Evolutionary conservation across 805 yeast genomes (phyloP).

Genomic region (Metschnikowia colocasiae): DNA sequence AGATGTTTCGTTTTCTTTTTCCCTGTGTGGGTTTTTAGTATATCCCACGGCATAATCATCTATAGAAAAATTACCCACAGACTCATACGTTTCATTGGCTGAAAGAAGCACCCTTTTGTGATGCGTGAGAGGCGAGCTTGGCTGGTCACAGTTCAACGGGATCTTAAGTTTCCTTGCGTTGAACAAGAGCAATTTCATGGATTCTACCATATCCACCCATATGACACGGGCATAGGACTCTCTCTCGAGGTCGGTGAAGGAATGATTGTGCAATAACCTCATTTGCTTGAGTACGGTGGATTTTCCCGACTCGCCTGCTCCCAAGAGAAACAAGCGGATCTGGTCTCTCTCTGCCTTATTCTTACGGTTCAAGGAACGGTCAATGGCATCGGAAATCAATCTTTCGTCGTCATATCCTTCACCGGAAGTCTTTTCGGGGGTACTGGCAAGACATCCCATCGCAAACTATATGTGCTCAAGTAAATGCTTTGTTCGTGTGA

Average conservation of each 20-base stretch:
- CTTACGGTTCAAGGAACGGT: constrained; percentile 51
- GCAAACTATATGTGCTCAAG: background rate
- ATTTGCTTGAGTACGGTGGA: constrained; percentile 89
- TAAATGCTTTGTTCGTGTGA: background rate
- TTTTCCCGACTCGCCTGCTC: constrained; percentile 95
- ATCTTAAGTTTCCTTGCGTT: constrained; percentile 69
- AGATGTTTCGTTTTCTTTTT: constrained; percentile 5
- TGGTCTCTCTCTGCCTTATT: constrained; percentile 54
- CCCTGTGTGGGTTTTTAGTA: constrained; percentile 5
- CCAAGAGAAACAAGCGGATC: constrained; percentile 71
- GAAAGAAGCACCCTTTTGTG: constrained; percentile 50
- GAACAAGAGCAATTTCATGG: constrained; percentile 72
- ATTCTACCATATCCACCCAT: constrained; percentile 87
- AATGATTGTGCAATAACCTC: constrained; percentile 79
- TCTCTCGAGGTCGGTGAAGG: constrained; percentile 78
- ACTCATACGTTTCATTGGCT: constrained; percentile 34
- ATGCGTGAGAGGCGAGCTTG: constrained; percentile 41
- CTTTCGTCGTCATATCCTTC: constrained; percentile 52
- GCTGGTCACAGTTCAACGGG: constrained; percentile 60
- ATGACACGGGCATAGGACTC: constrained; percentile 78
- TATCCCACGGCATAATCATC: constrained; percentile 18
- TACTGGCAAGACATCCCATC: constrained; percentile 77
- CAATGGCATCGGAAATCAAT: constrained; percentile 59
- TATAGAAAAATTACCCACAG: constrained; percentile 10
- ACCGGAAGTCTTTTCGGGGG: constrained; percentile 31